These are phyloP conservation scores for Pisolithus orientalis DNA, from an alignment of 768 basidiomycete species.

Conservation along the genomic window DNA sequence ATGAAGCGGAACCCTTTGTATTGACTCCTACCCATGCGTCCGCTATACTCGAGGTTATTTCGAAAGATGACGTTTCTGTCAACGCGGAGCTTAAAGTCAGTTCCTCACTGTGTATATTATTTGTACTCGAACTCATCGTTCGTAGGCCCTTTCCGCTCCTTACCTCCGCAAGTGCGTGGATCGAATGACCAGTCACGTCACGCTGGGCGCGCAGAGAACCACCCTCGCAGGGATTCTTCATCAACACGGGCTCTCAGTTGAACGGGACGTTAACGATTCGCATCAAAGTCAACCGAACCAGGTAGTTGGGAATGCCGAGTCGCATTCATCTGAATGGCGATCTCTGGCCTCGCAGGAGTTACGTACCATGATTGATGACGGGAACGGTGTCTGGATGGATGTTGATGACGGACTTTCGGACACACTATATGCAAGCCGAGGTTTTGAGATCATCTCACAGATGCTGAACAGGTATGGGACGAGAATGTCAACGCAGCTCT, in stretches of 20 bases:
- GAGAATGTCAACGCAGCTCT: not conserved
- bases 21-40: conserved; percentile 25
- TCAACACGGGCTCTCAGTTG: conserved; percentile 8
- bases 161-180: conserved; percentile 30
- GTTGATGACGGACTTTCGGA: conserved; percentile 41
- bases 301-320: not conserved
- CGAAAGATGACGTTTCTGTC: conserved; percentile 31
- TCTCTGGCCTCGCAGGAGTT: conserved; percentile 22
- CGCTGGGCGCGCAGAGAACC: conserved; percentile 17
- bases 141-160: conserved; percentile 14
- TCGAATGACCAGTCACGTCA: conserved; percentile 18
- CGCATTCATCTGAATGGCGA: conserved; percentile 13
- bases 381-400: conserved; percentile 49
- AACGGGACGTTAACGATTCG: conserved; percentile 9
- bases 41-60: conserved; percentile 34
- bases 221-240: conserved; percentile 8
- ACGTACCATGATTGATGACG: conserved; percentile 38
- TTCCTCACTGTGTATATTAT: conserved; percentile 4
- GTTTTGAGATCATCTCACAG: conserved; percentile 40
- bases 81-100: conserved; percentile 29
- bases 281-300: not conserved
- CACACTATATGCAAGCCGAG: conserved; percentile 35
- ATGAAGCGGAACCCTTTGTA: conserved; percentile 21
- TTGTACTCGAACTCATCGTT: conserved; percentile 4
- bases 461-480: conserved; percentile 36